Evolutionary conservation across 2,329 filamentous ascomycete genomes (phyloP).

Genomic region (Beauveria scarabaeidicola): DNA sequence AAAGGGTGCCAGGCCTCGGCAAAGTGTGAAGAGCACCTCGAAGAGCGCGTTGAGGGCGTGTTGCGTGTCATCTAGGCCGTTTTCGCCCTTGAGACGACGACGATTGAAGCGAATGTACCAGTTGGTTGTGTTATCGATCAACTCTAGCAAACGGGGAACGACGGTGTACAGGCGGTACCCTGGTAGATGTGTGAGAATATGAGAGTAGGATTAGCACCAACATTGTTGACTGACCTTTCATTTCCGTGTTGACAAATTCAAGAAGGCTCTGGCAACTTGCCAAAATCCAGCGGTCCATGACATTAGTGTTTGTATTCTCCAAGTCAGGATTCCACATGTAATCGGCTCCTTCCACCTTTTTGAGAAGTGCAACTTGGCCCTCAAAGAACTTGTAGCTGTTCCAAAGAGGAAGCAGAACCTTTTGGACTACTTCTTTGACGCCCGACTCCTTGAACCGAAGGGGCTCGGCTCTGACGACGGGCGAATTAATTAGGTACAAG

Average conservation of each 20-base stretch:
- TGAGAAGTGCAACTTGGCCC: slow-evolving; percentile 73
- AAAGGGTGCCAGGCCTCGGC: slow-evolving; percentile 83
- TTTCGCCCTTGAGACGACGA: slow-evolving; percentile 81
- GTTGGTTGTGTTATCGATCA: slow-evolving; percentile 95
- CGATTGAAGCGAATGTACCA: slow-evolving; percentile 98
- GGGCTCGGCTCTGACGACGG: slow-evolving; percentile 85
- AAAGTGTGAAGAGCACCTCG: slow-evolving; percentile 83
- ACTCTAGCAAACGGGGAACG: slow-evolving; percentile 69
- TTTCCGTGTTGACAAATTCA: slow-evolving; percentile 87
- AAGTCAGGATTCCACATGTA: slow-evolving; percentile 71
- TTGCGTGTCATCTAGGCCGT: slow-evolving; percentile 74
- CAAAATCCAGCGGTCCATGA: slow-evolving; percentile 94
- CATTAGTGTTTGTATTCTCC: slow-evolving; percentile 71
- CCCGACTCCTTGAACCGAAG: slow-evolving; percentile 85
- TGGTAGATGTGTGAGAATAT: slow-evolving; percentile 15
- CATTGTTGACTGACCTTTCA: slow-evolving; percentile 52
- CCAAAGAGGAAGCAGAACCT: slow-evolving; percentile 85
- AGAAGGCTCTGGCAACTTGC: slow-evolving; percentile 86
- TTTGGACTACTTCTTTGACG: slow-evolving; percentile 90
- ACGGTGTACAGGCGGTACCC: slow-evolving; percentile 82
- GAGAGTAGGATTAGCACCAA: neutral
- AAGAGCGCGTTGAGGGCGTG: slow-evolving; percentile 92
- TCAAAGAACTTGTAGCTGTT: slow-evolving; percentile 97
- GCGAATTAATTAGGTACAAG: slow-evolving; percentile 94
- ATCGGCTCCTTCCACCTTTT: slow-evolving; percentile 72